Evolutionary conservation across 495 filamentous ascomycete genomes (phyloP).

Genomic region (Massariosphaeria phaeospora): DNA sequence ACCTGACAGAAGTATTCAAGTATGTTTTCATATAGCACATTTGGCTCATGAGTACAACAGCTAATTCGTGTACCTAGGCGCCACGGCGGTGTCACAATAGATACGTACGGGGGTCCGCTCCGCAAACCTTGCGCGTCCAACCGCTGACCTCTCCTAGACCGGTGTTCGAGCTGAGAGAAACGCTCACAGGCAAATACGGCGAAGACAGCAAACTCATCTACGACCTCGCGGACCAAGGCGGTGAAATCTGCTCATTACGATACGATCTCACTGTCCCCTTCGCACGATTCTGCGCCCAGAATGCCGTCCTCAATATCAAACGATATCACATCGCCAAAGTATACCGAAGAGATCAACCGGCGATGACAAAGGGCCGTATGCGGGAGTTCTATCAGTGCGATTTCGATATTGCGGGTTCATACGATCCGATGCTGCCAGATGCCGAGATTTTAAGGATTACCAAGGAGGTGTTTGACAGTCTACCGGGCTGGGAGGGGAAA

Average conservation of each 20-base stretch:
- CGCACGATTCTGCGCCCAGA: slow-evolving; percentile 83
- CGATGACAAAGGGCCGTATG: slow-evolving; percentile 85
- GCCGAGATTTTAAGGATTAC: slow-evolving; percentile 86
- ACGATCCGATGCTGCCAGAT: slow-evolving; percentile 92
- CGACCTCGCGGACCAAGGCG: slow-evolving; percentile 79
- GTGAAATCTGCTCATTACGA: slow-evolving; percentile 76
- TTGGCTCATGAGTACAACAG: not conserved
- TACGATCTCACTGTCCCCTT: slow-evolving; percentile 94
- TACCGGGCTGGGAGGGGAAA: slow-evolving; percentile 61
- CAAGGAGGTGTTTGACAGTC: slow-evolving; percentile 76
- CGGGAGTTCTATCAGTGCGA: slow-evolving; percentile 98
- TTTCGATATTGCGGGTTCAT: slow-evolving; percentile 88
- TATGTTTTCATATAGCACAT: not conserved
- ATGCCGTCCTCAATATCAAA: slow-evolving; percentile 71
- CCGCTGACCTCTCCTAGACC: slow-evolving; percentile 41
- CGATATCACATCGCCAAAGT: slow-evolving; percentile 88
- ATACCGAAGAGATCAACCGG: slow-evolving; percentile 74
- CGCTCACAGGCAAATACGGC: slow-evolving; percentile 84
- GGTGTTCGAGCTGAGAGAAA: slow-evolving; percentile 72
- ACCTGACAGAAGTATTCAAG: slow-evolving; percentile 71
- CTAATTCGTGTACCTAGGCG: slow-evolving; percentile 49
- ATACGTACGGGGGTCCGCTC: slow-evolving; percentile 50
- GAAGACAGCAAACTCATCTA: slow-evolving; percentile 90
- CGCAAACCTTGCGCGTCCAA: not conserved
- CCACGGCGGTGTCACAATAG: slow-evolving; percentile 79